Evolutionary conservation across 768 basidiomycete genomes (phyloP), one percentile per base, ranked within the genome.

Genomic region (Gymnopilus junonius): DNA sequence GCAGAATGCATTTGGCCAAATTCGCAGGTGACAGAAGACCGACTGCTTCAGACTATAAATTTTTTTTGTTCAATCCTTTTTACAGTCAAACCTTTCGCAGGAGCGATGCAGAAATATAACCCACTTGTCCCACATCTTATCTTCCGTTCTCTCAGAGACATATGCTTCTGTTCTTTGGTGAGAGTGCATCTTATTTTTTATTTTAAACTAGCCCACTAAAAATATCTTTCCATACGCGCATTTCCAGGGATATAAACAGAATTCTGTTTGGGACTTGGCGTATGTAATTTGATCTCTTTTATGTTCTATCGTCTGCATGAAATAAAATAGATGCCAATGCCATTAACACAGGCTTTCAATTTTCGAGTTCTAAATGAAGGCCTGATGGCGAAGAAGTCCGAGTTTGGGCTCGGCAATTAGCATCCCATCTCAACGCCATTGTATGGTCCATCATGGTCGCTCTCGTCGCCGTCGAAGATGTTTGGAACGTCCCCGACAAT

Each of bases 401-500:
- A n/a, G 15, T 37, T 20, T n/a, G 2, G 8, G 25, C 3, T 14
- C 10, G 15, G 45, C 23, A 29, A 37, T 69, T 55, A 71, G 61
- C 70, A 71, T 27, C 70, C 68, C 70, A 71, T 71, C 37, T 43
- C 55, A 37, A 71, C 63, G 45, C 65, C 64, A 29, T 71, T 67
- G 39, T 72, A 73, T 8, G 71, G 69, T 8, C 81, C 85, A 59
- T 73, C 70, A 65, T 86, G 86, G 60, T 87, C 68, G 17, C 55
- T 27, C 29, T 71, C 65, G 48, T 78, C 51, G 4, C 81, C 74
- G 7, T 75, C 73, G 50, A 82, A 78, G 61, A 87, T 73, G 27
- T 77, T 76, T 0, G 77, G 71, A 1, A 84, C 83, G 58, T 78
- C 79, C 8, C 82, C 83, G 12, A 78, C 75, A 21, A 65, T 77